phyloP scores from a whole-genome alignment of 2,329 filamentous ascomycete species.

The Xylaria sp. region DNA sequence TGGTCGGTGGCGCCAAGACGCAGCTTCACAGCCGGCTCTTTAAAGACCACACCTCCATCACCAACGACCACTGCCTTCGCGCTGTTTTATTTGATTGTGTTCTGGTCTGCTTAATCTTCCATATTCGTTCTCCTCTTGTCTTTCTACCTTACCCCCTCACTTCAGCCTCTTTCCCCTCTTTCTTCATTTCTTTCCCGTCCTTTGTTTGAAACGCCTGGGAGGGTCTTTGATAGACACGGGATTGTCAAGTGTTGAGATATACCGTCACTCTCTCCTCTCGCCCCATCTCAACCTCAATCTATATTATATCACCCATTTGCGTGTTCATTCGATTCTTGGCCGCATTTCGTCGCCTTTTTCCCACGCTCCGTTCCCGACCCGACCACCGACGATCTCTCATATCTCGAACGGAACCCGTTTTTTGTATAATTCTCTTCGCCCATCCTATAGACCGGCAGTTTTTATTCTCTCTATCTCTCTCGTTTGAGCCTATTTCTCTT shows the following conservation, averaged over 20 bases:
- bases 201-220: conserved; percentile 33
- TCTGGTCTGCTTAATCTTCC: conserved; percentile 30
- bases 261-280: conserved; percentile 21
- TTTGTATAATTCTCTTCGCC: conserved; percentile 33
- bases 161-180: conserved; percentile 22
- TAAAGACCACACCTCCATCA: conserved; percentile 30
- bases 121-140: conserved; percentile 32
- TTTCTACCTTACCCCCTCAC: conserved; percentile 8
- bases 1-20: conserved; percentile 14
- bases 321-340: conserved; percentile 26
- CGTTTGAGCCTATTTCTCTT: conserved; percentile 12
- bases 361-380: conserved; percentile 18
- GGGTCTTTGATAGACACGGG: conserved; percentile 38
- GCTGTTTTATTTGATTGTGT: conserved; percentile 5
- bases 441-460: conserved; percentile 23
- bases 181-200: conserved; percentile 34
- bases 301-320: conserved; percentile 6
- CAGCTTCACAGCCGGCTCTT: conserved; percentile 24
- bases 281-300: conserved; percentile 15
- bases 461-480: not conserved
- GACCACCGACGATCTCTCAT: conserved; percentile 19
- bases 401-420: conserved; percentile 20
- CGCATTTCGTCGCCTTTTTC: conserved; percentile 9
- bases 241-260: conserved; percentile 29
- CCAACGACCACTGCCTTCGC: not conserved